Evolutionary conservation across 2,329 filamentous ascomycete species (phyloP).

Genomic region (Arthroderma sp.): DNA sequence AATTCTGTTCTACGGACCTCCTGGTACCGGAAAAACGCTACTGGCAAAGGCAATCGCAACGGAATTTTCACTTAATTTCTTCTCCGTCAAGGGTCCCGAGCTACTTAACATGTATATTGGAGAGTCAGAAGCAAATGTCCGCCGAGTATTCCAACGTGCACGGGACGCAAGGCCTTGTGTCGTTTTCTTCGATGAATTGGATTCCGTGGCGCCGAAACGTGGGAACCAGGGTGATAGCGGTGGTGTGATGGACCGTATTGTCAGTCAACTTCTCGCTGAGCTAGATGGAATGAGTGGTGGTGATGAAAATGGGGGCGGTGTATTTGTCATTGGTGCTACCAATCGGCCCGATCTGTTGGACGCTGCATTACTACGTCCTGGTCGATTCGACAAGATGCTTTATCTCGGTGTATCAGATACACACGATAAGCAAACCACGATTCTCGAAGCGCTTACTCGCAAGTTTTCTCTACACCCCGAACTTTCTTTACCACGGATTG

Average conservation of each 20-base stretch:
- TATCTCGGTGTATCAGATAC: slow-evolving; percentile 95
- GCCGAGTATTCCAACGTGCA: slow-evolving; percentile 99
- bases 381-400: slow-evolving; percentile 95
- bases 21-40: slow-evolving; percentile 99
- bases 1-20: slow-evolving; percentile 97
- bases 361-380: slow-evolving; percentile 92
- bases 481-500: slow-evolving; percentile 61
- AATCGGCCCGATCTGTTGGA: slow-evolving; percentile 98
- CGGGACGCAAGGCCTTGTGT: slow-evolving; percentile 94
- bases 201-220: slow-evolving; percentile 98
- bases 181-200: slow-evolving; percentile 95
- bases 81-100: slow-evolving; percentile 97
- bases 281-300: slow-evolving; percentile 95
- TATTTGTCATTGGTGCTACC: slow-evolving; percentile 97
- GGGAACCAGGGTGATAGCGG: slow-evolving; percentile 92
- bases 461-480: slow-evolving; percentile 80
- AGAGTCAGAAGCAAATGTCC: slow-evolving; percentile 99
- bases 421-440: slow-evolving; percentile 89
- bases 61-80: slow-evolving; percentile 98
- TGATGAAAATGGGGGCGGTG: slow-evolving; percentile 94
- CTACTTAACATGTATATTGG: slow-evolving; percentile 99
- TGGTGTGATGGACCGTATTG: slow-evolving; percentile 96
- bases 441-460: slow-evolving; percentile 82
- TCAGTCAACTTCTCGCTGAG: slow-evolving; percentile 97
- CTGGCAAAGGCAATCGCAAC: slow-evolving; percentile 99